Conservation (phyloP, 2,329 filamentous ascomycete genomes). For the Apiospora phragmitis region DNA sequence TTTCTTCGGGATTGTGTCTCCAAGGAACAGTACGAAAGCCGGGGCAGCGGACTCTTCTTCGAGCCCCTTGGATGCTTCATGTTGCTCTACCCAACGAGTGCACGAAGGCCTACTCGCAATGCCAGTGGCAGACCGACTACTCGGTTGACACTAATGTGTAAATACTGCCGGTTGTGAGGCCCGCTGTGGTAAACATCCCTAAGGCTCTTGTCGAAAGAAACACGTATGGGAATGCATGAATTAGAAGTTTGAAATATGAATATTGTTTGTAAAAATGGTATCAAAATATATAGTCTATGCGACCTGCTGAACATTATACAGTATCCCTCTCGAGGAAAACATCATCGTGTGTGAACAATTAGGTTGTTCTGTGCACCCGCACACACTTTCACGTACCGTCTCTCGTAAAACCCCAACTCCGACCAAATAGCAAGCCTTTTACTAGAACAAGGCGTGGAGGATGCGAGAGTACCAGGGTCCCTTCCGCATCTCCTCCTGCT, state of each 20-base stretch:
- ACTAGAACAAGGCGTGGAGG: slow-evolving; percentile 32
- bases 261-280: neutral
- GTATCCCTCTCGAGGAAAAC: neutral
- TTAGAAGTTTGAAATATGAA: neutral
- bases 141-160: too few species aligned
- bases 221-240: too few species aligned
- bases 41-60: too few species aligned
- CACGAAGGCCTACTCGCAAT: too few species aligned
- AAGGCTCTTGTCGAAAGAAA: too few species aligned
- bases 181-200: too few species aligned
- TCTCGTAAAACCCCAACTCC: neutral
- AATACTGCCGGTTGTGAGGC: too few species aligned
- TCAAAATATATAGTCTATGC: neutral
- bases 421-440: neutral
- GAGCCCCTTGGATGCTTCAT: too few species aligned
- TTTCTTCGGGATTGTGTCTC: too few species aligned
- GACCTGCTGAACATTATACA: neutral
- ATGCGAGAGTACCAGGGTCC: slow-evolving; percentile 39
- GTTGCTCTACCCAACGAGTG: too few species aligned
- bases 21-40: too few species aligned
- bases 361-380: neutral
- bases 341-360: neutral
- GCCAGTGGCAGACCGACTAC: too few species aligned
- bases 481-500: slow-evolving; percentile 30
- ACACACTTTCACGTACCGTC: neutral